Evolutionary conservation across 2,329 filamentous ascomycete species (phyloP), one percentile per base, ranked within the genome.

Genomic region (Domatiomyces globalis): DNA sequence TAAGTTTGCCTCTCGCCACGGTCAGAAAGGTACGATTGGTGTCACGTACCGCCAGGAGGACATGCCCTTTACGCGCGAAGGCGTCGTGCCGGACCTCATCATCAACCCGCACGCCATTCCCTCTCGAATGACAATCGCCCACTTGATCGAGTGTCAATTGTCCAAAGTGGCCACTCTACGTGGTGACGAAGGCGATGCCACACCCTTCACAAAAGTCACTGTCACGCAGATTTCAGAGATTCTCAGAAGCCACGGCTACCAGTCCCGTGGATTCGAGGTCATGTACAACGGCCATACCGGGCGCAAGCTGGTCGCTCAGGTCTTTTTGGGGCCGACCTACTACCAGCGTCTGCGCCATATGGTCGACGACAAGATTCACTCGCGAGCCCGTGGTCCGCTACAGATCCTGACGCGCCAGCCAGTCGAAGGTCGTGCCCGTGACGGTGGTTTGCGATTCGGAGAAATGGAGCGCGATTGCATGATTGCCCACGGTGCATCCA

Each of bases 391-490:
- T 66, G 92, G 94, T 36, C 92, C 92, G 0, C 86, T 95, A 19
- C 92, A 98, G 71, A 98, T 98, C 64, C 80, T 98, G 72, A 98
- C 92, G 2, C 79, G 94, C 52, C 92, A 98, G 69, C 92, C 92
- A 17, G 92, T 98, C 12, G 92, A 98, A 72, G 92, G 92, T 84
- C 86, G 94, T 80, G 92, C 92, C 2, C 78, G 94, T 70, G 94
- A 98, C 67, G 92, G 92, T 78, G 92, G 92, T 75, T 78, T 98
- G 45, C 90, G 94, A 66, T 98, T 98, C 80, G 92, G 92, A 82
- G 92, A 98, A 76, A 98, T 98, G 92, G 94, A 98, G 72, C 90
- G 94, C 73, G 94, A 98, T 80, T 98, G 92, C 69, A 98, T 98
- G 92, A 98, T 98, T 74, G 88, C 94, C n/a, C 94, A 98, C 67